Percentiles rank a stretch among this genome's conserved stretches.
These are phyloP conservation scores for Colletotrichum limetticola DNA, from an alignment of 2,329 filamentous ascomycete species.

Conservation along the genomic window DNA sequence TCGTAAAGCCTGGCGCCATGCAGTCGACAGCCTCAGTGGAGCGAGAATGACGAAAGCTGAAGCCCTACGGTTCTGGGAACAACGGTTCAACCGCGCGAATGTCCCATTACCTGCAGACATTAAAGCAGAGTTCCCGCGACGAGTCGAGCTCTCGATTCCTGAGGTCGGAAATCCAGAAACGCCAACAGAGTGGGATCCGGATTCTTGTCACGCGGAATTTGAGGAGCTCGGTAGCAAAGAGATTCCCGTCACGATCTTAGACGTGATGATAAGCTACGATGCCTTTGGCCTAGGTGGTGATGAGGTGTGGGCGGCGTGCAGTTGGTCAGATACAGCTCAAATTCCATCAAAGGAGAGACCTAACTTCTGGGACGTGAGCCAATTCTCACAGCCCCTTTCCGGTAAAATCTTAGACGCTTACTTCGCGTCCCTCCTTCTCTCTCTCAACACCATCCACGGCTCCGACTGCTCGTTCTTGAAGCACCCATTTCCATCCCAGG, in stretches of 20 bases:
- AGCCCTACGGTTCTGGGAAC: neutral
- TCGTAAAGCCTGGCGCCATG: constrained; percentile 17
- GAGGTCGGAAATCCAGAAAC: neutral
- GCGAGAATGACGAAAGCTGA: constrained; percentile 28
- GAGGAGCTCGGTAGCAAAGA: neutral
- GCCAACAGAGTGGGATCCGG: constrained; percentile 8
- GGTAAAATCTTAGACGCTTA: neutral
- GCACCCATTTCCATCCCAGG: neutral
- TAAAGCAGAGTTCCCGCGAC: neutral
- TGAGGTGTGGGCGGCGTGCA: no score
- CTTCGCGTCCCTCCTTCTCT: neutral
- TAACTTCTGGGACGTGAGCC: neutral
- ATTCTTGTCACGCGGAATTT: neutral
- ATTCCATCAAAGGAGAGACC: neutral
- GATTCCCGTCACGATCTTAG: neutral
- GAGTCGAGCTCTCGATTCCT: neutral
- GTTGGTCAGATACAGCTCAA: neutral
- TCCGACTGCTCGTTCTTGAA: constrained; percentile 6
- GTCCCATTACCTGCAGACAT: neutral
- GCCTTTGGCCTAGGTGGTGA: neutral
- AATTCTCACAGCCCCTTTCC: constrained; percentile 30
- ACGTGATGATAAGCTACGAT: neutral
- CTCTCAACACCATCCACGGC: constrained; percentile 5
- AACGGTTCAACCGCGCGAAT: neutral
- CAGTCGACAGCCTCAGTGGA: neutral